A percentile compares a stretch with the other conserved stretches of the same genome.
phyloP scores from a whole-genome alignment of 1,139 yeast species.

The Cylindricascospora bacillispora region DNA sequence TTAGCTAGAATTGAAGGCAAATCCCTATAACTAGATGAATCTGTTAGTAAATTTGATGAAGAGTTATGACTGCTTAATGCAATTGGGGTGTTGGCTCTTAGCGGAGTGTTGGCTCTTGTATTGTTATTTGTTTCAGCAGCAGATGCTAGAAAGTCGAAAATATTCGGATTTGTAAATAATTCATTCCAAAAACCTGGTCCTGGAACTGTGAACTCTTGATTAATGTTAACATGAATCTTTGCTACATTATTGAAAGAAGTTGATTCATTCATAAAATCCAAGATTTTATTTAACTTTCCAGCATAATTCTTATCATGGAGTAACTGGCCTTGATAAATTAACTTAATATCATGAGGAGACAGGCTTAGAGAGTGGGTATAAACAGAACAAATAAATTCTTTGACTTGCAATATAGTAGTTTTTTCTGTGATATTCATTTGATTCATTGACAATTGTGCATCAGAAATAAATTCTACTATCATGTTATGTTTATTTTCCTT shows the following conservation, averaged over 20 bases:
- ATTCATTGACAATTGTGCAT: slow-evolving; percentile 13
- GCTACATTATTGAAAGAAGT: slow-evolving; percentile 4
- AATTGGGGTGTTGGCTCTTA: too few species aligned
- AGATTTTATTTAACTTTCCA: slow-evolving; percentile 13
- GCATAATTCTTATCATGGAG: slow-evolving; percentile 11
- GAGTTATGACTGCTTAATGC: too few species aligned
- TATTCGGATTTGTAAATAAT: slow-evolving; percentile 12
- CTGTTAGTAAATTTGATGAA: too few species aligned
- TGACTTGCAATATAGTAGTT: slow-evolving; percentile 20
- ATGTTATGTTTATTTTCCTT: slow-evolving; percentile 6
- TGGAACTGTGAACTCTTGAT: slow-evolving; percentile 14
- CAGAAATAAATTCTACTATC: slow-evolving; percentile 17
- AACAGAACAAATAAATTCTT: slow-evolving; percentile 19
- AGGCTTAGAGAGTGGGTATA: slow-evolving; percentile 15
- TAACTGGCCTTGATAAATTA: slow-evolving; percentile 20
- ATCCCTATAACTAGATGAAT: too few species aligned
- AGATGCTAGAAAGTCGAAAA: slow-evolving; percentile 9
- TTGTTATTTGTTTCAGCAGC: slow-evolving; percentile 3
- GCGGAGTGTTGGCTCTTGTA: too few species aligned
- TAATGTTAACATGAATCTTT: slow-evolving; percentile 20
- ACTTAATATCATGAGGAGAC: slow-evolving; percentile 13
- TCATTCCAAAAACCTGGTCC: slow-evolving; percentile 24
- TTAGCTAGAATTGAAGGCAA: too few species aligned
- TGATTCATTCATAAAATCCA: slow-evolving; percentile 10
- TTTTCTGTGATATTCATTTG: slow-evolving; percentile 13